phyloP scores from a whole-genome alignment of 768 basidiomycete genomes.

The Scleroderma citrinum region DNA sequence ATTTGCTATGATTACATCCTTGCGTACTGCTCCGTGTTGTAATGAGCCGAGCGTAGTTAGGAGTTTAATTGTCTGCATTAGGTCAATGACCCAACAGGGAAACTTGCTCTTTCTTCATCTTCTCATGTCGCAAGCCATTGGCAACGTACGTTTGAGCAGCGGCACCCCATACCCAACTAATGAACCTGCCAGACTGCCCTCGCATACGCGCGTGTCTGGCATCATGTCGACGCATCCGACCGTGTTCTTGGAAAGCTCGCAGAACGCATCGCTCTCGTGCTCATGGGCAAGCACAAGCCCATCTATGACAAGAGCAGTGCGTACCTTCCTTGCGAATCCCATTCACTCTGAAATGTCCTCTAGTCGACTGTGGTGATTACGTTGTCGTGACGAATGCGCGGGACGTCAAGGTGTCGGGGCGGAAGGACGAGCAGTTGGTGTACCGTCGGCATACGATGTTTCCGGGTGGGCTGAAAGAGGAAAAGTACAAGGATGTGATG shows the following conservation, averaged over 20 bases:
- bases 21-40: too few relatives aligned
- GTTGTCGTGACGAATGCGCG: slow-evolving; percentile 90
- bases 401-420: slow-evolving; percentile 80
- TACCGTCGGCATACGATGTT: slow-evolving; percentile 91
- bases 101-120: too few relatives aligned
- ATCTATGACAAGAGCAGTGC: slow-evolving; percentile 1
- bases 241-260: slow-evolving; percentile 94
- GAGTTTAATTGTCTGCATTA: too few relatives aligned
- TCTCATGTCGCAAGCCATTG: slow-evolving; percentile 74
- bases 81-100: too few relatives aligned
- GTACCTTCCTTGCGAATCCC: neutral
- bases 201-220: slow-evolving; percentile 94
- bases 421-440: slow-evolving; percentile 80
- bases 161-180: neutral
- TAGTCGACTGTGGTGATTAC: slow-evolving; percentile 97
- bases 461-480: slow-evolving; percentile 91
- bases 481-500: slow-evolving; percentile 81
- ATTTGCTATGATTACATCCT: too few relatives aligned
- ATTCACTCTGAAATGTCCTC: neutral
- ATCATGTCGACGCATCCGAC: slow-evolving; percentile 87
- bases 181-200: slow-evolving; percentile 73
- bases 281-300: slow-evolving; percentile 55
- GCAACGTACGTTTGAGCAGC: slow-evolving; percentile 55
- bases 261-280: slow-evolving; percentile 85
- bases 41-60: too few relatives aligned